Conservation (phyloP, 148 eudicot genomes). For the Pharnaceum exiguum region DNA sequence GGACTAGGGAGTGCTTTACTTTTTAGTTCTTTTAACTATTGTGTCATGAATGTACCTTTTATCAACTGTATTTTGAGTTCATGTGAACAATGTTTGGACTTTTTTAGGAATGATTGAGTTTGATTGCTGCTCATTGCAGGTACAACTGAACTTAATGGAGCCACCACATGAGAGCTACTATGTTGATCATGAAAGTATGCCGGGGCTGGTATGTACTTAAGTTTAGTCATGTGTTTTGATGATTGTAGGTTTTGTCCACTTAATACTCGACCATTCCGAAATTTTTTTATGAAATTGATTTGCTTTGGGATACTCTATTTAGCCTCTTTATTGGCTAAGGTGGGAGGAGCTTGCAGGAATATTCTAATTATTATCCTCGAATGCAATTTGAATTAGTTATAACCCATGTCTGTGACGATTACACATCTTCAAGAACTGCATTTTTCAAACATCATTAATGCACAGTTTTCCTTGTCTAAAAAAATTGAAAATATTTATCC, state of each 20-base stretch:
- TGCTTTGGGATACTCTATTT: too few species aligned
- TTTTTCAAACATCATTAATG: neutral
- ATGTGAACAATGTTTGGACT: too few species aligned
- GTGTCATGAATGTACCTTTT: too few species aligned
- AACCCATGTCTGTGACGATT: too few species aligned
- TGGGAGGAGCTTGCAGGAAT: too few species aligned
- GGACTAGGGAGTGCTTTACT: conserved; percentile 2
- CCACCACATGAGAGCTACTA: conserved; percentile 88
- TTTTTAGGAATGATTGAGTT: neutral
- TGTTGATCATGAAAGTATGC: conserved; percentile 71
- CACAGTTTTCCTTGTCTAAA: neutral
- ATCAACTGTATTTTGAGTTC: too few species aligned
- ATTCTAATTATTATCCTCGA: neutral
- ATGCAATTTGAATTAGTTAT: too few species aligned
- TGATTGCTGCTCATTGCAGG: conserved; percentile 23
- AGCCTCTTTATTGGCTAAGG: too few species aligned
- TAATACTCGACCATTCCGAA: neutral
- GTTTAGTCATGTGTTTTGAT: neutral
- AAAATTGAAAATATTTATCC: neutral
- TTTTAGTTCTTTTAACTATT: neutral
- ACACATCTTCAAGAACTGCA: too few species aligned
- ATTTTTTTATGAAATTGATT: neutral
- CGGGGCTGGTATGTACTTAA: conserved; percentile 69
- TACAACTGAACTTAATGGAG: conserved; percentile 93
- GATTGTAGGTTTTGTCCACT: neutral